Base-by-base conservation (phyloP, 305 asterid species). In the Fraxinus velutina region DNA sequence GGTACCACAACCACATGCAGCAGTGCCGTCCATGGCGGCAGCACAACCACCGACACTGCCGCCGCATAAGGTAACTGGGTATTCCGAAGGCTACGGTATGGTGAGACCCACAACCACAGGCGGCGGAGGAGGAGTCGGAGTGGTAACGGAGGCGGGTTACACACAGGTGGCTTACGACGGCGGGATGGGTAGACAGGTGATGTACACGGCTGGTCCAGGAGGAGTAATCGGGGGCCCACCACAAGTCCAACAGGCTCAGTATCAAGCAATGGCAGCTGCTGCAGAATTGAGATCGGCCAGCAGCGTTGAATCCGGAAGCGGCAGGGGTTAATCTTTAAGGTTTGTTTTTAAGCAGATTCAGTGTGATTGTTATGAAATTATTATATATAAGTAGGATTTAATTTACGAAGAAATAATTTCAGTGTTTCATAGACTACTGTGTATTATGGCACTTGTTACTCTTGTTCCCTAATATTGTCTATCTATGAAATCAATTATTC, bases 151-250 rank as follows among this genome's bases (percentile, higher is more conserved):
- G 7, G 24, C 88, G 7, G 92, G 91, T 1, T 92, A 92, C 86
- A 85, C 91, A 12, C 97, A 87, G 85, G 22, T 94, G 89, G 91
- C 91, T 73, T 94, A 93, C 83, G 97, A 94, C 32, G 84, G 87
- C 1, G 95, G 91, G 2, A 75, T 87, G 76, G 96, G 97, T 47
- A 91, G 97, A 74, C 97, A 88, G 83, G 89, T 93, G 87, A 88
- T 89, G 82, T 94, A 93, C 85, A 84, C 89, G 2, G 83, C 92
- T 4, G 5, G 6, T 33, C 36, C 36, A 33, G 36, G 36, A 33
- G 36, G 36, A 33, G 36, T 33, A 4, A 33, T 33, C 6, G 36
- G 36, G 50, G 84, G 76, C 55, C 89, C 92, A 19, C 83, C 79
- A 81, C 85, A 39, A 37, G 86, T 74, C 1, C 90, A 86, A 39